Conservation (phyloP, 2,329 filamentous ascomycete genomes). For the Elsinoe arachidis region DNA sequence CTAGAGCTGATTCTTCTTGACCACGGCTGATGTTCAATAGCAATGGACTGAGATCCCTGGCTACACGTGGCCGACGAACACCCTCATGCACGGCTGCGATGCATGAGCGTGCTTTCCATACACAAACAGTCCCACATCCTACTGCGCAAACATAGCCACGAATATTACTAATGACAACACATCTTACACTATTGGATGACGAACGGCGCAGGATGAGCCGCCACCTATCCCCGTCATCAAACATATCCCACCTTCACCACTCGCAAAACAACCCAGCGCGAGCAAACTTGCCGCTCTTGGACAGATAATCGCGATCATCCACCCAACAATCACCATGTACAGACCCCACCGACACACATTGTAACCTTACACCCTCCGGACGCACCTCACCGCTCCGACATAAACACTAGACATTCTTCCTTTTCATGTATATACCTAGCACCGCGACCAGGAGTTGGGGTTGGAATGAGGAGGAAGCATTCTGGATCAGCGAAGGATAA, state of each 20-base stretch:
- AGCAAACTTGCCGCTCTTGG: background rate
- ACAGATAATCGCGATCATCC: background rate
- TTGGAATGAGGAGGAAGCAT: background rate
- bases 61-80: slow-evolving; percentile 54
- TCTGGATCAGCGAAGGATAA: background rate
- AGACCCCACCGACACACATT: background rate
- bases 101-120: slow-evolving; percentile 8
- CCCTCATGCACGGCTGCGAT: slow-evolving; percentile 49
- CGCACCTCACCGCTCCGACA: background rate
- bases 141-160: background rate
- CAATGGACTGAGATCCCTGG: slow-evolving; percentile 37
- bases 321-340: background rate
- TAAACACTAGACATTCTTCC: background rate
- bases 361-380: background rate
- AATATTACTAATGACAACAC: background rate
- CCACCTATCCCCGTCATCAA: background rate
- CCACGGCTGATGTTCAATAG: background rate
- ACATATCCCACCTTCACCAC: background rate
- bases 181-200: background rate
- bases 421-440: slow-evolving; percentile 1
- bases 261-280: background rate
- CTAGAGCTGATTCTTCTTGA: slow-evolving; percentile 8
- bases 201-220: background rate
- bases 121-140: background rate
- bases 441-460: background rate